Evolutionary conservation across 306 rosid genomes (phyloP), one percentile per base, ranked within the genome.

Genomic region (Begonia peltatifolia): DNA sequence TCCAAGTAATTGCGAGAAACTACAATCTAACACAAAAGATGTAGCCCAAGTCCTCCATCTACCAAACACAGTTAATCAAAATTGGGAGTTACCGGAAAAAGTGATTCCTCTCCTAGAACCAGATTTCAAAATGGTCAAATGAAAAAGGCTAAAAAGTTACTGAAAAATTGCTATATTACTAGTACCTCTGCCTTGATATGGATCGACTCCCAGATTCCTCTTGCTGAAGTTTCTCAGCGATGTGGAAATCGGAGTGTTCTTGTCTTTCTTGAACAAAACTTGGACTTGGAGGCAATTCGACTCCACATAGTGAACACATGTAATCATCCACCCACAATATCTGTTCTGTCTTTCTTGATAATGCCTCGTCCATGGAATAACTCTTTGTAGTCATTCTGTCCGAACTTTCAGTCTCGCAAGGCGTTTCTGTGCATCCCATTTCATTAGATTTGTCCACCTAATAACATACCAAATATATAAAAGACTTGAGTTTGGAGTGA

Each of bases 181-280:
- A 6, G 55, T 76, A 89, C 97, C 94, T 76, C 13, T 55, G 65
- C 54, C 65, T 74, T 42, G 12, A 67, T 56, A 66, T 54, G 12
- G 56, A 74, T 56, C 35, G 69, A 56, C 46, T 56, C 57, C 75
- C 63, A 51, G 95, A 82, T 69, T 85, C 97, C 57, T 79, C 93
- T 15, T 63, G 67, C 70, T 90, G 97, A 73, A 90, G 87, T 76
- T 75, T 82, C 71, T 85, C 79, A 6, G 97, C 97, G 50, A 85
- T 76, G 72, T 90, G 97, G 64, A 90, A 90, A 73, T 90, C 97
- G 43, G 68, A 59, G 66, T 90, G 97, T 68, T 90, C 94, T 73
- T 71, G 81, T 52, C 97, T 76, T 75, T 90, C 97, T 63, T 71
- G 80, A 36, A 71, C 73, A 63, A 84, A 85, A 75, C 75, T 74